Base-by-base conservation (phyloP, 2,329 filamentous ascomycete species). In the Cladosporium austrohemisphaericum region DNA sequence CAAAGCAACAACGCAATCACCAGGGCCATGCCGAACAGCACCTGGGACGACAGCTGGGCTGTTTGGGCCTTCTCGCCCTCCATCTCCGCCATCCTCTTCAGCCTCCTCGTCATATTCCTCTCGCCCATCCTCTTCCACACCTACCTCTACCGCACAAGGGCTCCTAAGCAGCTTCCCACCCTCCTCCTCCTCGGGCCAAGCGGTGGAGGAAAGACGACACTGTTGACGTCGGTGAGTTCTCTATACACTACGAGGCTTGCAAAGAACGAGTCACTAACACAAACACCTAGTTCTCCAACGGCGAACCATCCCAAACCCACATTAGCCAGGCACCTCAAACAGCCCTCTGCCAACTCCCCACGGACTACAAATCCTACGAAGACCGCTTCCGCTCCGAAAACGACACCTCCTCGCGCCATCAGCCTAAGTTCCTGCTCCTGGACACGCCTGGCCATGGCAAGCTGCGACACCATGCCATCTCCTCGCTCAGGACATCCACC, bases 361-460 rank as follows among this genome's bases (percentile, higher is more conserved):
- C 75, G 16, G 68, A 70, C 10, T 70, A 76, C 10, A 68, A 71
- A 7, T 73, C 81, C 8, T 72, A 72, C 18, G 83, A 80, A 22
- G 77, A 83, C 51, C 76, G 77, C 60, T 88, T 81, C 68, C 81
- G 84, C 56, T 85, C 81, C 35, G 69, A 74, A 20, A 80, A 85
- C 61, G 84, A 88, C 64, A 77, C 80, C 19, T 76, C 81, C 8
- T 70, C 71, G 41, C 68, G 73, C 54, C 59, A 68, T 3, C 82
- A 85, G 64, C 83, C 80, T 56, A 85, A 83, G 65, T 88, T 93
- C 66, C 73, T 86, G 32, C 73, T 97, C 26, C 73, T 88, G 63
- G 93, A 98, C 71, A 97, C 92, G 1, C 93, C 93, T 0, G 93
- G 93, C 31, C 93, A 98, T 72, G 90, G 89, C 60, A 98, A 98